phyloP scores from a whole-genome alignment of 345 rosid species.

The Populus pruinosa region DNA sequence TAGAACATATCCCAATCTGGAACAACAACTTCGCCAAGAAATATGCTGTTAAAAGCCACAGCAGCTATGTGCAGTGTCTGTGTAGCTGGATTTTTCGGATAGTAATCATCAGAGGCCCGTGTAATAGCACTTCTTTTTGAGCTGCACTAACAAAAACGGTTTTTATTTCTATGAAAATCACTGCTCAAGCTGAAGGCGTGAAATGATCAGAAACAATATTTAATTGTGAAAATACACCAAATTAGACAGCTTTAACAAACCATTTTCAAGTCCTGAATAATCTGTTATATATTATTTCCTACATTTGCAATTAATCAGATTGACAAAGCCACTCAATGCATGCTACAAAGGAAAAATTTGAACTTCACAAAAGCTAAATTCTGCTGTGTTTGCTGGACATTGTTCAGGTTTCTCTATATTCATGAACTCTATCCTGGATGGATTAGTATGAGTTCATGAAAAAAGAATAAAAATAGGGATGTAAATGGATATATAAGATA shows the following conservation, averaged over 20 bases:
- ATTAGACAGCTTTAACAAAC: too few species aligned
- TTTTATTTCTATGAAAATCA: too few species aligned
- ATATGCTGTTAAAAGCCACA: constrained; percentile 52
- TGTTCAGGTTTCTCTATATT: background rate
- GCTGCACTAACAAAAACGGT: constrained; percentile 22
- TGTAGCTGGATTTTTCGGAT: constrained; percentile 42
- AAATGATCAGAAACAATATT: too few species aligned
- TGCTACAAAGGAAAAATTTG: background rate
- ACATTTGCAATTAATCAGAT: too few species aligned
- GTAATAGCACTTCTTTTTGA: constrained; percentile 47
- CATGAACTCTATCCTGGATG: background rate
- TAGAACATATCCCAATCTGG: constrained; percentile 70
- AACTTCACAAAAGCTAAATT: background rate
- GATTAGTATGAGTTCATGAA: background rate
- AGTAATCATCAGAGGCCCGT: constrained; percentile 56
- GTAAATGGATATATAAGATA: background rate
- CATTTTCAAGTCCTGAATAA: too few species aligned
- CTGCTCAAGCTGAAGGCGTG: too few species aligned
- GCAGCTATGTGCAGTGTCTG: constrained; percentile 55
- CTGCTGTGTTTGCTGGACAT: background rate
- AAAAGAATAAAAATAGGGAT: background rate
- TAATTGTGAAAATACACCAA: too few species aligned
- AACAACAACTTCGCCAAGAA: constrained; percentile 57
- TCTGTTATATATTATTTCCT: too few species aligned
- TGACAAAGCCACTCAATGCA: background rate